Conservation (phyloP, 371 early-diverging fungal species). For the Mucor irregularis region DNA sequence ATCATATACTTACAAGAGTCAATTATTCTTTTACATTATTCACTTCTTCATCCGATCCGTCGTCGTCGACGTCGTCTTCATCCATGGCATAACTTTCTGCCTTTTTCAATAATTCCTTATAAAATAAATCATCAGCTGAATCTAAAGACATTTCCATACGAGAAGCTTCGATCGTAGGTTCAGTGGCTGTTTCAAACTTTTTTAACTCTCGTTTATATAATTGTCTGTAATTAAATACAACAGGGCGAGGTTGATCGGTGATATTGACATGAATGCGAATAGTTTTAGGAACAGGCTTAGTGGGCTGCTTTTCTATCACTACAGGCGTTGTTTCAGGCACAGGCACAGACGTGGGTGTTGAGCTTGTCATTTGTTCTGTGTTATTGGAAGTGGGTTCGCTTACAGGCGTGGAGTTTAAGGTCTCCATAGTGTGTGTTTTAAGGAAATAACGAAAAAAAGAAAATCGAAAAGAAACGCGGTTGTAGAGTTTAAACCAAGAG, state of each 20-base stretch:
- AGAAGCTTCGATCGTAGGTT: background rate
- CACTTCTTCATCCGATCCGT: conserved; percentile 6
- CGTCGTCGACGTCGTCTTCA: conserved; percentile 12
- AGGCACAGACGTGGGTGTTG: no score
- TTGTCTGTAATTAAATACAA: conserved; percentile 21
- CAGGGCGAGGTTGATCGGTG: conserved; percentile 11
- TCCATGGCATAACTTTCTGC: conserved; percentile 19
- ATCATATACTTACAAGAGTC: no score
- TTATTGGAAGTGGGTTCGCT: no score
- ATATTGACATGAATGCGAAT: conserved; percentile 51
- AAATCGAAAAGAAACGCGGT: no score
- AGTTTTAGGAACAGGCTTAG: conserved; percentile 47
- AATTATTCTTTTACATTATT: background rate
- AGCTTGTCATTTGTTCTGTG: no score
- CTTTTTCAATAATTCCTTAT: conserved; percentile 16
- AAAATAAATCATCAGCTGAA: conserved; percentile 17
- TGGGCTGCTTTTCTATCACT: background rate
- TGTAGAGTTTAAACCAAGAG: no score
- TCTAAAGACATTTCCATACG: background rate
- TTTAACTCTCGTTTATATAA: conserved; percentile 22
- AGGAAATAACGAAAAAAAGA: no score
- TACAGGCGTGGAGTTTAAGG: no score
- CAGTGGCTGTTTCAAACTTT: background rate
- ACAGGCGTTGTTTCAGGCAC: background rate
- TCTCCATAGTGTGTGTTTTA: no score